Base-by-base conservation (phyloP, 495 filamentous ascomycete species). In the Aspergillus bridgeri region DNA sequence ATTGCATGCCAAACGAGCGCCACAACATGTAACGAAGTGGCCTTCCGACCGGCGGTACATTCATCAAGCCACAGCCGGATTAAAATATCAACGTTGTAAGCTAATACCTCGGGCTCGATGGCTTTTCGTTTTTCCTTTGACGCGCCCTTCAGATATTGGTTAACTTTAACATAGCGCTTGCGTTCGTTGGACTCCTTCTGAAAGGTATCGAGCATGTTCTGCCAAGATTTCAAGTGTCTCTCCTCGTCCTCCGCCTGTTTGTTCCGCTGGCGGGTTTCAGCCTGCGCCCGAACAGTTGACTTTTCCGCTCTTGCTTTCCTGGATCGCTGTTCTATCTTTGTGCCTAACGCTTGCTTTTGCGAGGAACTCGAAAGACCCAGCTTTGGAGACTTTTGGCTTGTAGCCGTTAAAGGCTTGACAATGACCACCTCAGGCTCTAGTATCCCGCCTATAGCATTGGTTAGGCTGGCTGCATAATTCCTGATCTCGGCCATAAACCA, bases 401-500 rank as follows among this genome's bases (percentile, higher is more conserved):
- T 54, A 17, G 62, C 54, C 21, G 63, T 61, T 29, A 49, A 33
- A 22, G n/a, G 3, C 61, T 64, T 47, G 54, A 60, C 33, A 46
- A 60, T 52, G 6, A 90, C 77, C 0, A 67, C 79, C 61, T 89
- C 80, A 4, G 84, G 86, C 7, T 87, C 76, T n/a, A 91, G 69
- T 6, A 71, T 74, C 54, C 83, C 85, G 5, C 87, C 87, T 3
- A 76, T 72, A 7, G 83, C 73, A 49, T 86, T 86, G 0, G 86
- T 86, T 27, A 92, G 71, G 69, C 87, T 90, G 11, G 81, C 86
- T 2, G 89, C 86, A 66, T 91, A 92, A 3, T 75, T 71, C 48
- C 72, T 75, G 70, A 89, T 88, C 53, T 88, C 84, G 3, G 61
- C 49, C 68, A 68, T 68, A 15, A 63, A 70, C 7, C 49, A 45